Conservation (phyloP, 805 yeast species). For the Ogataea wickerhamii region DNA sequence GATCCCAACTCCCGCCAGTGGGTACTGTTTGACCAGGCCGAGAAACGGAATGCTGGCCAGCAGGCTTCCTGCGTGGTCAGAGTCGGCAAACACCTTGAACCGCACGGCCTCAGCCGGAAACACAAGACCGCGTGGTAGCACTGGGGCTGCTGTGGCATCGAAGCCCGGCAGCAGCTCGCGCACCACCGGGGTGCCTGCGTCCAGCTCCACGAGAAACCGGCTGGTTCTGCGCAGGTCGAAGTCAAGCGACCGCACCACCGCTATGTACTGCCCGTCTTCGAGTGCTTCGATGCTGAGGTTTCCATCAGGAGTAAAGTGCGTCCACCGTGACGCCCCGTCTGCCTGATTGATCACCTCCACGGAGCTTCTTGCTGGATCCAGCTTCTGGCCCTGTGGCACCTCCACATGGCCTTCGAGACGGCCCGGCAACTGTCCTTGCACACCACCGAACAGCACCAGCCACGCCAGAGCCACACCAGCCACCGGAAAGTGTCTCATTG, state of each 20-base stretch:
- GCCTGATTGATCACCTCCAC: conserved; percentile 3
- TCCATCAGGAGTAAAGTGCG: conserved; percentile 18
- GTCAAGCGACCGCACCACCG: conserved; percentile 19
- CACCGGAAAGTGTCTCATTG: no score
- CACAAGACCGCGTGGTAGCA: conserved; percentile 7
- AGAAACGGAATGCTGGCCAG: conserved; percentile 20
- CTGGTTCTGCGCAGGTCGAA: conserved; percentile 14
- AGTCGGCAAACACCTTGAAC: conserved; percentile 18
- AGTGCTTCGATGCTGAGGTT: conserved; percentile 11
- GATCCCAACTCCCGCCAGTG: conserved; percentile 13
- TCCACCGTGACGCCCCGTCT: neutral
- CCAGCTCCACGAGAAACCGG: conserved; percentile 11
- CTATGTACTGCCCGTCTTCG: conserved; percentile 11
- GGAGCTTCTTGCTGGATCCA: conserved; percentile 22
- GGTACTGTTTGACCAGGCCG: conserved; percentile 17
- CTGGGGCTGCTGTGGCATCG: conserved; percentile 3
- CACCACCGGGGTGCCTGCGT: conserved; percentile 5
- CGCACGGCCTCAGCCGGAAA: conserved; percentile 11
- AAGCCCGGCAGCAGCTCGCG: conserved; percentile 11
- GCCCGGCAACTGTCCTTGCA: no score
- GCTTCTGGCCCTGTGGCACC: conserved; percentile 6
- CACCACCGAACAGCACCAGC: no score
- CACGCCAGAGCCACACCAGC: no score
- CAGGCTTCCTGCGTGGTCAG: conserved; percentile 7
- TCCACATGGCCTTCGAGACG: no score